Evolutionary conservation across 805 yeast genomes (phyloP), one percentile per base, ranked within the genome.

Genomic region (Priceomyces melissophilus): DNA sequence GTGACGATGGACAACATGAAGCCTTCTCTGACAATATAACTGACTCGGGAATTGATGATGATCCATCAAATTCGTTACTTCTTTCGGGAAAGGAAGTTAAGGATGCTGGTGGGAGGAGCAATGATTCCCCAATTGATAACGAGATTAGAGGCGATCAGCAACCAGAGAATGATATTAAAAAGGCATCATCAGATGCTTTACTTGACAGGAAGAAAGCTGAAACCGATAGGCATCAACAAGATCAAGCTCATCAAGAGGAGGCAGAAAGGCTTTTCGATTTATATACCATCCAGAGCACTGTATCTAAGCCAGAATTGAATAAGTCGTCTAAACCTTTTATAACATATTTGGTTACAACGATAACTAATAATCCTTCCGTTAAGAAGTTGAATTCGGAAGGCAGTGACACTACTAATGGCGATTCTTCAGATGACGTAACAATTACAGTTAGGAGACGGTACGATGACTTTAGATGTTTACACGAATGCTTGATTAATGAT

Each of bases 391-490:
- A 45, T 11, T 47, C 51, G 35, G 44, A 40, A 6, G 42, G 25
- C 8, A 40, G 43, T 7, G 46, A 40, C 9, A 67, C 67, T 30
- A 48, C 44, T 0, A 10, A 12, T 25, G 38, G 25, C 17, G 15
- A 4, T 5, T 5, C 4, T 29, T 41, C 40, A 10, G 35, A 11
- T 15, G 40, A 43, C 10, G 45, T 65, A 2, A 60, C 61, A n/a
- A 70, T 77, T 40, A 63, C 65, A 16, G 82, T 84, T 2, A 73
- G 95, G 35, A 75, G 97, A 52, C 73, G 99, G 38, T 91, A 87
- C 61, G 85, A 91, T 4, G 98, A 93, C 61, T 87, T 91, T 60
- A 76, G 84, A 43, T 79, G 83, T 49, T 71, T 91, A 15, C 86
- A 83, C 61, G 85, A 83, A 45, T 81, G 87, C 42, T 67, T 91